Conservation (phyloP, 208 protist genomes). For the Wallacemonas rigidus region DNA sequence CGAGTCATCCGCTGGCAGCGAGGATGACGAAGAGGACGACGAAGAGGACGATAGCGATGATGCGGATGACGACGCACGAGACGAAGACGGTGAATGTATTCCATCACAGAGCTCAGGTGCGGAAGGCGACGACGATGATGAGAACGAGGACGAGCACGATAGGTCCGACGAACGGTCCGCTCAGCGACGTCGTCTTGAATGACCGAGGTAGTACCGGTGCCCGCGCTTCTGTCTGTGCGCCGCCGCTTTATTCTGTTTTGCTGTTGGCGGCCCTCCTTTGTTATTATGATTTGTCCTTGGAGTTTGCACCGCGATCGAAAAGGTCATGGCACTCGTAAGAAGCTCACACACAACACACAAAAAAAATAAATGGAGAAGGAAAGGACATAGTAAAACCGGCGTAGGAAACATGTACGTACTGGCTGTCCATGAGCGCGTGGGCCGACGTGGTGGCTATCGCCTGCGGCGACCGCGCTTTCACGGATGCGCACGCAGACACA, state of each 20-base stretch:
- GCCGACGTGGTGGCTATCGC: no score
- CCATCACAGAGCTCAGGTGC: background rate
- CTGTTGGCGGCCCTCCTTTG: no score
- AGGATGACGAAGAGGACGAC: background rate
- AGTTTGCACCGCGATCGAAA: background rate
- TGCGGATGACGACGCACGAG: background rate
- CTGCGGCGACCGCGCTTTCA: no score
- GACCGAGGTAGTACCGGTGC: background rate
- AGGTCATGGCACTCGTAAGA: background rate
- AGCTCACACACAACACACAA: background rate
- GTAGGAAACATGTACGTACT: no score
- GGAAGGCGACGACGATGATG: conserved; percentile 23
- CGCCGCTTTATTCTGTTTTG: no score
- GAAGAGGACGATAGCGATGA: conserved; percentile 15
- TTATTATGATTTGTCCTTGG: background rate
- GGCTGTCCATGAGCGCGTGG: no score
- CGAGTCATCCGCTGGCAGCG: conserved; percentile 4
- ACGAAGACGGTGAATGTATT: no score
- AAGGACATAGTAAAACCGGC: no score
- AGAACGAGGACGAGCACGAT: conserved; percentile 10
- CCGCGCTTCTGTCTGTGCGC: background rate
- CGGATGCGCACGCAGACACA: no score
- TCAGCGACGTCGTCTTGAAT: conserved; percentile 7
- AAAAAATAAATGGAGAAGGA: background rate
- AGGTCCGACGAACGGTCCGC: background rate